Evolutionary conservation across 352 stramenopile genomes (phyloP), one percentile per base, ranked within the genome.

Genomic region (Globisporangium emineosum): DNA sequence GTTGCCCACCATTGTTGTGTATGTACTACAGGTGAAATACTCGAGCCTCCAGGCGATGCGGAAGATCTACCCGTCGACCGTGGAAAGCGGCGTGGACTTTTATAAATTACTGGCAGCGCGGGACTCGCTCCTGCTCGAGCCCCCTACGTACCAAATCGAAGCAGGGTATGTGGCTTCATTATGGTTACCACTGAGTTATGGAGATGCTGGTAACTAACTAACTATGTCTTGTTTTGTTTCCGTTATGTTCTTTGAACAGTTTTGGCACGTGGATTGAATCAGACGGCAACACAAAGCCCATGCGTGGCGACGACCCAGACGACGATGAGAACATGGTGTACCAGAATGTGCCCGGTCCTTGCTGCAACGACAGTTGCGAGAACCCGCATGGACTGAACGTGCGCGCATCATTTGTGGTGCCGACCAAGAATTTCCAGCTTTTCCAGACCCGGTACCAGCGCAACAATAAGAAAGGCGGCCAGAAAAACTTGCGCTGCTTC

Each of bases 401-500:
- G 2, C 81, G 81, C 2, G 85, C 85, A 25, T 91, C 85, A 25
- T 93, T 93, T 42, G 79, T 93, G n/a, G 79, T 78, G 23, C 83
- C 85, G 1, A 85, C 83, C 12, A 92, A 92, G 72, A 69, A 82
- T 57, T 91, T 91, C 51, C 78, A 89, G 66, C 77, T 93, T 37
- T 96, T 96, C 59, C 76, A 88, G 63, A 65, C 75, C 10, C 75
- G 81, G 3, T 96, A 96, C 70, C 89, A 96, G 62, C 84, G 87
- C 17, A 96, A 96, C 76, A 96, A 96, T 67, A 96, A 96, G 68
- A 93, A 94, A 57, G 86, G 88, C 42, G 87, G 87, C 2, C 88
- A 96, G 60, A 96, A 96, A 67, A 96, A 96, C 51, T 64, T 96
- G 32, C 86, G 89, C 7, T 96, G 89, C 61, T 96, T 96, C 56